Evolutionary conservation across 1,139 yeast species (phyloP), one percentile per base, ranked within the genome.

Genomic region (Nadsonia commutata): DNA sequence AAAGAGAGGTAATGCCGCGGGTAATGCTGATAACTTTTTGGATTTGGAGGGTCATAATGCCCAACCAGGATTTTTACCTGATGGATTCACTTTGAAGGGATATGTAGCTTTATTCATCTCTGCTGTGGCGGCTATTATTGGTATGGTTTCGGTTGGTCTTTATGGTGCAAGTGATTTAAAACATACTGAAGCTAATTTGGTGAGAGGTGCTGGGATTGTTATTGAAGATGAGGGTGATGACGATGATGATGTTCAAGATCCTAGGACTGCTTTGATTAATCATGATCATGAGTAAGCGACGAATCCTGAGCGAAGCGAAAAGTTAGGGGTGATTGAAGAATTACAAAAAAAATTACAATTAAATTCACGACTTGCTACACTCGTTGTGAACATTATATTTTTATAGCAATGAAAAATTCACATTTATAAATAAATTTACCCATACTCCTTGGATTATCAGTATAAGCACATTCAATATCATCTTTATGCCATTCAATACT

Each of bases 31-130:
- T 2, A 70, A 82, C 58, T 79, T 71, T 67, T 55, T 74, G 40
- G 76, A 88, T 60, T 70, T 90, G 51, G 56, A 67, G 1, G 94
- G 94, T 43, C 78, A 84, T 64, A 78, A 78, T 55, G 65, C 70
- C 33, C 95, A 85, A 62, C 65, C 53, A 17, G 63, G 63, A 45
- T 62, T 68, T 18, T 70, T 86, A 54, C 95, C 96, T 36, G 57
- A 67, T 36, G 95, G 95, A 6, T 86, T 86, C 70, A 85, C 95
- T 37, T 70, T 78, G 36, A 78, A 78, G 54, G 96, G 96, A 58
- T 78, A 80, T 55, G 78, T 84, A 47, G 95, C 95, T 6, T 65
- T 86, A 59, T 76, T 74, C 18, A 72, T 84, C 60, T 83, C 94
- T 27, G 70, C 80, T 56, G 54, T 84, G 47, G 67, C 84, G 43